Percentiles rank a stretch among this genome's conserved stretches.
phyloP scores from a whole-genome alignment of 768 basidiomycete species.

The Tulasnella sp. region DNA sequence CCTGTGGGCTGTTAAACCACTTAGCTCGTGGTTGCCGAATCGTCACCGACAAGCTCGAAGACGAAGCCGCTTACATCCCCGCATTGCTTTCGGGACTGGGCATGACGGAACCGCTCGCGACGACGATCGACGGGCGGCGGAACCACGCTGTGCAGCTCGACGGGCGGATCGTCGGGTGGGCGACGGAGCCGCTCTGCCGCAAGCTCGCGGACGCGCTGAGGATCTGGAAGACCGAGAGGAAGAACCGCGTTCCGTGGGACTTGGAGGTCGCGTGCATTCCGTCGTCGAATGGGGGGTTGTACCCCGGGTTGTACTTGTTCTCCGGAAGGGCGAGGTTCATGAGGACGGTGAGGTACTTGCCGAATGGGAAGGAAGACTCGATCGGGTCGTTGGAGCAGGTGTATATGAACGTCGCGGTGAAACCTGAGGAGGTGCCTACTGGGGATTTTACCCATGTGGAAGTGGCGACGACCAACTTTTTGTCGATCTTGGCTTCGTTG shows the following conservation, averaged over 20 bases:
- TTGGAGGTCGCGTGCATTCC: slow-evolving; percentile 91
- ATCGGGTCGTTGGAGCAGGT: slow-evolving; percentile 97
- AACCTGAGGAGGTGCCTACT: slow-evolving; percentile 65
- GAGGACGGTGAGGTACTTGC: slow-evolving; percentile 88
- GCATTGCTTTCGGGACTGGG: slow-evolving; percentile 73
- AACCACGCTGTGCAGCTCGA: slow-evolving; percentile 92
- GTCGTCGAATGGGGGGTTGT: slow-evolving; percentile 84
- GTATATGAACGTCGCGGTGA: slow-evolving; percentile 96
- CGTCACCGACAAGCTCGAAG: slow-evolving; percentile 57
- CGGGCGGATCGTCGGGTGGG: slow-evolving; percentile 91
- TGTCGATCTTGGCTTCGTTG: slow-evolving; percentile 93
- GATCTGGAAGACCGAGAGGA: slow-evolving; percentile 87
- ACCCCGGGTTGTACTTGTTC: slow-evolving; percentile 92
- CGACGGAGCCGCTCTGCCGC: slow-evolving; percentile 55
- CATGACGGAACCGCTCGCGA: slow-evolving; percentile 84
- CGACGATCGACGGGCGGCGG: slow-evolving; percentile 60
- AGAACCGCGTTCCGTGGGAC: slow-evolving; percentile 74
- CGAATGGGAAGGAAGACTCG: slow-evolving; percentile 77
- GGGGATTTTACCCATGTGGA: slow-evolving; percentile 85
- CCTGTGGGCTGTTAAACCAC: slow-evolving; percentile 96
- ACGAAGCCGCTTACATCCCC: slow-evolving; percentile 58
- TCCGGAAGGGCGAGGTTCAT: slow-evolving; percentile 85
- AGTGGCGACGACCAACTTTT: slow-evolving; percentile 85
- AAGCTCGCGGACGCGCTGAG: slow-evolving; percentile 78
- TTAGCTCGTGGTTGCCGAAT: slow-evolving; percentile 89